Evolutionary conservation across 129 eudicot species (phyloP).

Genomic region (Centaurea solstitialis): DNA sequence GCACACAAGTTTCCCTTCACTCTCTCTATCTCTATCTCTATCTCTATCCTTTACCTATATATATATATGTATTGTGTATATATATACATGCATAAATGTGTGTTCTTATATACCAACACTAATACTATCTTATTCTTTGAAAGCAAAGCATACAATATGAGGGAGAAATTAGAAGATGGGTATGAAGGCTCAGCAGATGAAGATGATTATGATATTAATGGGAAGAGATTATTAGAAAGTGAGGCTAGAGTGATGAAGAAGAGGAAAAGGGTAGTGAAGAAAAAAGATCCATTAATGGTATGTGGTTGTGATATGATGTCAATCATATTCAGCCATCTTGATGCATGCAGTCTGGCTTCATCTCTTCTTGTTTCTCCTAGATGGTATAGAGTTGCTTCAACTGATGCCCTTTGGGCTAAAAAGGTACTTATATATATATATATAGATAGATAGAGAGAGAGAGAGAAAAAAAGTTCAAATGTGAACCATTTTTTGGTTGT

Average conservation of each 20-base stretch:
- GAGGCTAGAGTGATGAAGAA: constrained; percentile 9
- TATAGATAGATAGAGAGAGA: too few species aligned
- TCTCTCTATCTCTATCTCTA: too few species aligned
- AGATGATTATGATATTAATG: constrained; percentile 3
- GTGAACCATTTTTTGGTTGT: too few species aligned
- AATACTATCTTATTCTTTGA: too few species aligned
- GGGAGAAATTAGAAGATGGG: constrained; percentile 8
- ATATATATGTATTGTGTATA: not conserved
- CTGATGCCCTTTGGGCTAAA: constrained; percentile 52
- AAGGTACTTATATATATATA: constrained; percentile 22
- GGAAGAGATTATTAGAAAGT: constrained; percentile 7
- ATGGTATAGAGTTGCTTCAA: constrained; percentile 62
- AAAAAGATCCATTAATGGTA: constrained; percentile 43
- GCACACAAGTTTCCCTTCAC: not conserved
- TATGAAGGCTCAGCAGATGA: constrained; percentile 16
- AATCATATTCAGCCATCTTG: constrained; percentile 40
- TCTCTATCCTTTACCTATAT: too few species aligned
- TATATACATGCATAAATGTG: not conserved
- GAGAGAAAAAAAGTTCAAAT: too few species aligned
- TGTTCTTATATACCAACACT: not conserved
- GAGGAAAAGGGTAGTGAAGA: constrained; percentile 8
- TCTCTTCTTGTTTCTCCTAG: constrained; percentile 55
- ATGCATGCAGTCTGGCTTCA: constrained; percentile 70
- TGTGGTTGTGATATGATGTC: constrained; percentile 58
- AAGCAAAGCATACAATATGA: too few species aligned